A percentile compares a stretch with the other conserved stretches of the same genome.
These are phyloP conservation scores for Lodderomyces margitis DNA, from an alignment of 1,139 yeast species.

Conservation along the genomic window DNA sequence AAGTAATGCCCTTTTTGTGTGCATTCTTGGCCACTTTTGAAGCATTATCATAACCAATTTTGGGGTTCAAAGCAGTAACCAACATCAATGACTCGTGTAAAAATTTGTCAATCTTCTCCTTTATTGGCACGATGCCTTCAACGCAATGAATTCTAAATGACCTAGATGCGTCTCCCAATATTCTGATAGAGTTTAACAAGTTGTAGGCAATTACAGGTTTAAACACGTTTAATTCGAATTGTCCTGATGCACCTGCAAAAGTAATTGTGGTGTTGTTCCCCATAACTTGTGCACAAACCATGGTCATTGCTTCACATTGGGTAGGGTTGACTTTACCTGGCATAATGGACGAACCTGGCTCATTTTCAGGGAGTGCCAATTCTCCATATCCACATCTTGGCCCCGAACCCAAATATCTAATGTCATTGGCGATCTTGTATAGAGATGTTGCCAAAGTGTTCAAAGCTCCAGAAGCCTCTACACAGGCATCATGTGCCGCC, in stretches of 20 bases:
- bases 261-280: conserved; percentile 91
- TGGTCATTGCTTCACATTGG: conserved; percentile 93
- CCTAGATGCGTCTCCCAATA: conserved; percentile 76
- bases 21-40: conserved; percentile 95
- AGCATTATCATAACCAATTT: conserved; percentile 92
- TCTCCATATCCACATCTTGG: conserved; percentile 98
- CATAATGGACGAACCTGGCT: conserved; percentile 96
- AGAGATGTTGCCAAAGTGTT: conserved; percentile 86
- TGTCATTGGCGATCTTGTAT: conserved; percentile 91
- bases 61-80: conserved; percentile 93
- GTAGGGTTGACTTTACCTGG: conserved; percentile 98
- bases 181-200: conserved; percentile 74
- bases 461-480: conserved; percentile 89
- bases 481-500: conserved; percentile 95
- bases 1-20: conserved; percentile 87
- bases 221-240: conserved; percentile 91
- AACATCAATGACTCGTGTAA: conserved; percentile 90
- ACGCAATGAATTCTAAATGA: conserved; percentile 90
- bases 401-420: conserved; percentile 92
- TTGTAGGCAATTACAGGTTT: conserved; percentile 89
- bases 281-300: conserved; percentile 91
- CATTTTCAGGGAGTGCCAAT: conserved; percentile 86
- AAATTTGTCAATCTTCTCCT: conserved; percentile 72
- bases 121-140: conserved; percentile 83
- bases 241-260: conserved; percentile 93